Conservation (phyloP, 495 filamentous ascomycete genomes). For the Aspergillus ostianus region DNA sequence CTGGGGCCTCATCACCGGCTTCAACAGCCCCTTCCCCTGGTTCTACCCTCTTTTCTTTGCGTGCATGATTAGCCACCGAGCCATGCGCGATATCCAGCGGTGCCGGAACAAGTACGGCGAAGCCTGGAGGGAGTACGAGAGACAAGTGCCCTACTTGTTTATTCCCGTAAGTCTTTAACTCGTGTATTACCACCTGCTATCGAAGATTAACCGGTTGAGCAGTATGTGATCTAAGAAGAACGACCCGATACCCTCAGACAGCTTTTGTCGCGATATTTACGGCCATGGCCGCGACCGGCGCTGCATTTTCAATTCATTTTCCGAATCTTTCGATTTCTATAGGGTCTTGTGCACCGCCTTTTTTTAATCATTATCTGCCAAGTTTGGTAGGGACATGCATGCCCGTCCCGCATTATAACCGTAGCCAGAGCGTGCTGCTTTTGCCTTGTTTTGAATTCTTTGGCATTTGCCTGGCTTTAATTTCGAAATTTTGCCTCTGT, state of each 20-base stretch:
- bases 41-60: constrained; percentile 94
- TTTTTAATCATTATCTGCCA: neutral
- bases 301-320: neutral
- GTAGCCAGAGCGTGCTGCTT: neutral
- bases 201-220: neutral
- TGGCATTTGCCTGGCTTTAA: neutral
- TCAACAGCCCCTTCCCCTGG: constrained; percentile 88
- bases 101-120: constrained; percentile 90
- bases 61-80: constrained; percentile 88
- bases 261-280: neutral
- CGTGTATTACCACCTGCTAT: neutral
- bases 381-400: neutral
- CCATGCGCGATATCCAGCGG: constrained; percentile 76
- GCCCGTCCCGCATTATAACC: no score
- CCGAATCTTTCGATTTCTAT: neutral
- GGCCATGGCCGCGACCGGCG: no score
- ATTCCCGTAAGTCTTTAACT: constrained; percentile 74
- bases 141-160: constrained; percentile 86
- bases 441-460: neutral
- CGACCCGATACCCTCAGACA: neutral
- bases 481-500: neutral
- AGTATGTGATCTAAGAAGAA: constrained; percentile 20
- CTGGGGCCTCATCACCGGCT: constrained; percentile 66
- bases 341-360: neutral
- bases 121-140: constrained; percentile 87